Percentiles rank a stretch among this genome's conserved stretches.
Conservation (phyloP, 1,139 yeast genomes). For the Hansenula sp. region DNA sequence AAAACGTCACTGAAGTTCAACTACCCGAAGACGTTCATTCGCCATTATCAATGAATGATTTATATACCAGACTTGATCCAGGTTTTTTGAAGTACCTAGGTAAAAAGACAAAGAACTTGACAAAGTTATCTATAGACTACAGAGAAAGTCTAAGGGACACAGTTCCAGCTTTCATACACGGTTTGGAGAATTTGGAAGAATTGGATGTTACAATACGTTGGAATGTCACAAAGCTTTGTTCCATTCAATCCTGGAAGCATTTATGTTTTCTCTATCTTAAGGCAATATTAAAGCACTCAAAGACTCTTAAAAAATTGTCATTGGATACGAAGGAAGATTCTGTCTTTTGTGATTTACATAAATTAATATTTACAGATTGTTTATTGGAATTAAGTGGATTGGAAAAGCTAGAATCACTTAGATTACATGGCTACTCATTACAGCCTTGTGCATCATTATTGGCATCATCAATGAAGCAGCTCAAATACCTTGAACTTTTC, state of each 20-base stretch:
- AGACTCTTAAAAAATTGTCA: slow-evolving; percentile 34
- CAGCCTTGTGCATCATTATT: slow-evolving; percentile 27
- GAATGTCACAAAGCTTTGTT: slow-evolving; percentile 32
- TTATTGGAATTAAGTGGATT: slow-evolving; percentile 22
- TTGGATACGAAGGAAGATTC: slow-evolving; percentile 38
- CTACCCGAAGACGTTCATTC: slow-evolving; percentile 6
- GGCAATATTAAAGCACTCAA: slow-evolving; percentile 26
- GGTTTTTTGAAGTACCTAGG: slow-evolving; percentile 32
- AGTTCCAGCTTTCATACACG: slow-evolving; percentile 34
- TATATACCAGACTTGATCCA: slow-evolving; percentile 18
- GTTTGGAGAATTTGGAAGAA: slow-evolving; percentile 26
- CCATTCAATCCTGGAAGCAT: slow-evolving; percentile 23
- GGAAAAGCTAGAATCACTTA: slow-evolving; percentile 28
- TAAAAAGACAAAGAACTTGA: slow-evolving; percentile 25
- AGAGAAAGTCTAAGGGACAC: slow-evolving; percentile 41
- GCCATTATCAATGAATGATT: slow-evolving; percentile 10
- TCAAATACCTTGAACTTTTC: slow-evolving; percentile 40
- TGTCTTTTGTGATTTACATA: slow-evolving; percentile 27
- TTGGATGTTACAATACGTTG: slow-evolving; percentile 42
- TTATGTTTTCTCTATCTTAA: slow-evolving; percentile 29
- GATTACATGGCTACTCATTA: slow-evolving; percentile 38
- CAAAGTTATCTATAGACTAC: slow-evolving; percentile 36
- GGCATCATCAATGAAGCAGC: slow-evolving; percentile 24
- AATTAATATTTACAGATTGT: slow-evolving; percentile 24
- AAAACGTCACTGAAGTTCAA: slow-evolving; percentile 17